A percentile compares a stretch with the other conserved stretches of the same genome.
Evolutionary conservation across 2,329 filamentous ascomycete genomes (phyloP).

Genomic region (Fusarium marasasianum): DNA sequence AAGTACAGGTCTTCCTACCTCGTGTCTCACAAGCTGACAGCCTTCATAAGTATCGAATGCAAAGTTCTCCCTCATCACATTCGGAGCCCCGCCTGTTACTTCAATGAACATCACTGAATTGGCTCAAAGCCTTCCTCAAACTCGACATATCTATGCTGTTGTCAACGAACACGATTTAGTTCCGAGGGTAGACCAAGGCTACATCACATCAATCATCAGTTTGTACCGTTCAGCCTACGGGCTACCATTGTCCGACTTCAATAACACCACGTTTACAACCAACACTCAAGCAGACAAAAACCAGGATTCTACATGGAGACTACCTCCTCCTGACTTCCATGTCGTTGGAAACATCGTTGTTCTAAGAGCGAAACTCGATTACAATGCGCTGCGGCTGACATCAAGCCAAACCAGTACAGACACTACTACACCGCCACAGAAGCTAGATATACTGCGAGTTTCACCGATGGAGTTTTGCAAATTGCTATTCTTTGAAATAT

Average conservation of each 20-base stretch:
- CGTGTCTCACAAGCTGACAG: neutral
- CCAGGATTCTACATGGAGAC: neutral
- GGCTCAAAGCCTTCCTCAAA: neutral
- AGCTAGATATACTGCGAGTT: neutral
- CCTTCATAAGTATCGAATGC: neutral
- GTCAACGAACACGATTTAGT: conserved; percentile 41
- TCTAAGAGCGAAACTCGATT: neutral
- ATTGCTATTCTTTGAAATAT: conserved; percentile 35
- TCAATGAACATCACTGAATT: conserved; percentile 18
- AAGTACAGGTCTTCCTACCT: neutral
- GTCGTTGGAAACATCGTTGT: neutral
- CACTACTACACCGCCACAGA: neutral
- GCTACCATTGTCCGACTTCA: neutral
- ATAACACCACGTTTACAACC: neutral
- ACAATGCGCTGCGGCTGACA: neutral
- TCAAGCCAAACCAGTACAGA: neutral
- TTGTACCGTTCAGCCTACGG: conserved; percentile 33
- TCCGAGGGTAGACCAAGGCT: conserved; percentile 27
- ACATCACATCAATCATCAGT: conserved; percentile 32
- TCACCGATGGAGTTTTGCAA: conserved; percentile 4
- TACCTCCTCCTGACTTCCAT: neutral
- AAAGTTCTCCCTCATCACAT: conserved; percentile 31
- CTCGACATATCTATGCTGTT: conserved; percentile 13
- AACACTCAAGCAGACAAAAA: accelerated
- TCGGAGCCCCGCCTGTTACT: conserved; percentile 33